Percentiles rank a stretch among this genome's conserved stretches.
Conservation (phyloP, 2,329 filamentous ascomycete genomes). For the Mollisia scopiformis region DNA sequence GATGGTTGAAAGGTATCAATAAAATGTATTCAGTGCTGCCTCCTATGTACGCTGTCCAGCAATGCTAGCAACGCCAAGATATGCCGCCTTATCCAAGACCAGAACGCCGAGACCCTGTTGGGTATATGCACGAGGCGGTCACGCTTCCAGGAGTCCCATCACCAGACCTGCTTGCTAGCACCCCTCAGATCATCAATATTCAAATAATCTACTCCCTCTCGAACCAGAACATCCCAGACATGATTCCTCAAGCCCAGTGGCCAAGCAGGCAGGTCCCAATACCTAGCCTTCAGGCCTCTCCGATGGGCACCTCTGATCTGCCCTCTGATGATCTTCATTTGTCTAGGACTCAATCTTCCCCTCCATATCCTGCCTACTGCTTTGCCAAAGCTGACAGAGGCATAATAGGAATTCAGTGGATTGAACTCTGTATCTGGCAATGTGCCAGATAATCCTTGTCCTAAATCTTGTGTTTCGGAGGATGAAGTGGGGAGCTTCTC, state of each 20-base stretch:
- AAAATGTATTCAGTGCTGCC: too few species aligned
- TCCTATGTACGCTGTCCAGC: too few species aligned
- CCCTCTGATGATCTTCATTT: slow-evolving; percentile 46
- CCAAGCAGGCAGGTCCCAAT: slow-evolving; percentile 64
- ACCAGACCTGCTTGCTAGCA: slow-evolving; percentile 30
- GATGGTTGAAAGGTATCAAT: too few species aligned
- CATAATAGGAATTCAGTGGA: slow-evolving; percentile 65
- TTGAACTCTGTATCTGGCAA: slow-evolving; percentile 45
- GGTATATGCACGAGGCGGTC: neutral
- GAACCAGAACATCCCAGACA: slow-evolving; percentile 57
- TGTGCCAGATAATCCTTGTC: slow-evolving; percentile 48
- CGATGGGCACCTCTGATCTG: slow-evolving; percentile 52
- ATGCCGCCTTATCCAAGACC: neutral
- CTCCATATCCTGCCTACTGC: slow-evolving; percentile 54
- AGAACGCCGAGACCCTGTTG: neutral
- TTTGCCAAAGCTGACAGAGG: slow-evolving; percentile 58
- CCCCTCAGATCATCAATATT: slow-evolving; percentile 63
- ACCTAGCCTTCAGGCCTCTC: slow-evolving; percentile 58
- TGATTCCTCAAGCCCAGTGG: slow-evolving; percentile 55
- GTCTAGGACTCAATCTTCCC: slow-evolving; percentile 48
- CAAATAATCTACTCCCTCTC: slow-evolving; percentile 62
- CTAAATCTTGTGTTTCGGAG: slow-evolving; percentile 23
- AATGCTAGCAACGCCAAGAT: too few species aligned
- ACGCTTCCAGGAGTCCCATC: neutral
- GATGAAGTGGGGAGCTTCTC: slow-evolving; percentile 7